Base-by-base conservation (phyloP, 2,329 filamentous ascomycete species). In the Aspergillus sp. region DNA sequence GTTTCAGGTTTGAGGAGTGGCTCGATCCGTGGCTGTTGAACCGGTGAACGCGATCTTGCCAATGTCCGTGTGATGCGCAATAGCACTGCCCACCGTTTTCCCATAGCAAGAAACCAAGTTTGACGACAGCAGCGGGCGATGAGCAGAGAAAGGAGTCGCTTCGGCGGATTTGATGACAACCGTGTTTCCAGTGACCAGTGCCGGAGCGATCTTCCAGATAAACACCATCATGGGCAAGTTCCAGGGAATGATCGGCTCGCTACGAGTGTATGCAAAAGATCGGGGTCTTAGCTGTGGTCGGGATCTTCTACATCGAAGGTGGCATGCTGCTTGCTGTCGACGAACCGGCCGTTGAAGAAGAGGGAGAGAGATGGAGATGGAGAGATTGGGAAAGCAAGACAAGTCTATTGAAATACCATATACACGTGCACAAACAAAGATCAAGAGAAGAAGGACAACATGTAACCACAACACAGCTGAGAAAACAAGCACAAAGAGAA, bases 191-290 rank as follows among this genome's bases (percentile, higher is more conserved):
- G 80, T 79, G 3, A 84, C 84, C 13, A 88, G 68, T 15, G 86
- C 86, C n/a, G 90, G 90, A 15, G 89, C 90, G 0, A 92, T 80
- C 85, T 93, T 93, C 91, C 91, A 93, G 55, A 89, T 69, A 89
- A 83, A 84, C 90, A 92, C 92, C 76, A 91, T 85, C 52, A 92
- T 80, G 89, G 90, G 90, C 81, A 91, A 92, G 83, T 92, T 92
- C 89, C 89, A 91, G 68, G 90, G 90, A 71, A 92, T 92, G 75
- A 93, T 82, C 13, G 91, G 89, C 84, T 94, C 91, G 68, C 86
- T 84, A 73, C 83, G 82, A 68, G 89, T 91, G 82, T 93, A 93
- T 82, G 89, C 87, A 82, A 94, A 91, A 61, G n/a, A 62, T 61
- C 34, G 72, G 71, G 31, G 64, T 60, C 57, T 72, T 25, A 7